Conservation (phyloP, 306 rosid species). For the Mimosa pudica region DNA sequence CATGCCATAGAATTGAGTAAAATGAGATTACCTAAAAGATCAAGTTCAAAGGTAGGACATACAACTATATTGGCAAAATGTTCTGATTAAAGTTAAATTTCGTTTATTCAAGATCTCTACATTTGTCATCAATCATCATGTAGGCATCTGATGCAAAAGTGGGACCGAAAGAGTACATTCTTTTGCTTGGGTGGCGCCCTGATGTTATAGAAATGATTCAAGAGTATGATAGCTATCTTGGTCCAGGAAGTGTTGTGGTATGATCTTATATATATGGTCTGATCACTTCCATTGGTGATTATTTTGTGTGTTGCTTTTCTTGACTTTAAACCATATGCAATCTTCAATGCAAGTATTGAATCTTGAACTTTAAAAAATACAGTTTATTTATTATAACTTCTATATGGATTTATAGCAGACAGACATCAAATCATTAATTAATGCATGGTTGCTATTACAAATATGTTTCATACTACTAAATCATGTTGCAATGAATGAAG, state of each 20-base stretch:
- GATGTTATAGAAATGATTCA: conserved; percentile 80
- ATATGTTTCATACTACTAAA: neutral
- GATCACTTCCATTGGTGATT: neutral
- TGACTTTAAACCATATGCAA: conserved; percentile 14
- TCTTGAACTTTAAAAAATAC: neutral
- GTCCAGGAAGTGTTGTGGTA: conserved; percentile 96
- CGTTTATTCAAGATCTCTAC: conserved; percentile 16
- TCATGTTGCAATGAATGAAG: neutral
- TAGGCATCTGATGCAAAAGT: conserved; percentile 71
- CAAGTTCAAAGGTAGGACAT: conserved; percentile 72
- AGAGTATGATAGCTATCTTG: conserved; percentile 97
- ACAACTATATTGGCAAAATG: conserved; percentile 24
- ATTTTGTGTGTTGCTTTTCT: neutral
- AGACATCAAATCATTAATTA: neutral
- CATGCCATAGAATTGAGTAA: conserved; percentile 48
- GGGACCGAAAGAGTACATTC: conserved; percentile 87
- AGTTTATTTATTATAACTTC: neutral
- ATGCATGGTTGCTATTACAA: neutral
- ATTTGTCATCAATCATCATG: conserved; percentile 27
- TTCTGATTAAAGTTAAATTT: neutral
- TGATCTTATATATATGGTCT: conserved; percentile 26
- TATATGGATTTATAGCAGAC: neutral
- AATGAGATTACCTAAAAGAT: conserved; percentile 57
- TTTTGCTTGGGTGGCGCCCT: conserved; percentile 92
- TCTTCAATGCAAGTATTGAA: conserved; percentile 2